Percentiles rank a stretch among this genome's conserved stretches.
Conservation (phyloP, 2,329 filamentous ascomycete species). For the Sclerotinia borealis region DNA sequence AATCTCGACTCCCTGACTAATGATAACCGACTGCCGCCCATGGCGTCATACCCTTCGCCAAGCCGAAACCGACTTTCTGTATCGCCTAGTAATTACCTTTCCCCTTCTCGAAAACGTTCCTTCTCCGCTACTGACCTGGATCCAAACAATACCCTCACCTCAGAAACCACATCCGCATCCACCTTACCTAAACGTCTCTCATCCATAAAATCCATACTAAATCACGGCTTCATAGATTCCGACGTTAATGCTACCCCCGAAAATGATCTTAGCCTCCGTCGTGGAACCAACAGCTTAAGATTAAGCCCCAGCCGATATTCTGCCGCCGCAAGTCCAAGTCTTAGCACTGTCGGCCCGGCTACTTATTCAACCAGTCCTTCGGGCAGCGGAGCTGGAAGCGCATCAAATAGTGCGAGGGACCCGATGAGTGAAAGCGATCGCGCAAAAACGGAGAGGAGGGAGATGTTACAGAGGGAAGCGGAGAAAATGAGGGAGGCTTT, state of each 20-base stretch:
- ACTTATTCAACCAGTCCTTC: constrained; percentile 31
- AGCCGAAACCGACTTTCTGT: constrained; percentile 52
- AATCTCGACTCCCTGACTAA: constrained; percentile 42
- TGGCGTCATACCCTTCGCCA: constrained; percentile 30
- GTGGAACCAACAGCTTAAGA: constrained; percentile 11
- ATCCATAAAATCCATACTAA: constrained; percentile 71
- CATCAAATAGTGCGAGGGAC: constrained; percentile 28
- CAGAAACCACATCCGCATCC: constrained; percentile 16
- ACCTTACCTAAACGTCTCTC: constrained; percentile 57
- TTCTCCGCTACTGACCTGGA: constrained; percentile 57
- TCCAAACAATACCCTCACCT: constrained; percentile 16
- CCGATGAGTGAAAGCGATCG: constrained; percentile 42
- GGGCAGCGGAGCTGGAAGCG: constrained; percentile 33
- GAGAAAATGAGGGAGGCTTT: constrained; percentile 56
- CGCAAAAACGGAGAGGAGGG: constrained; percentile 55
- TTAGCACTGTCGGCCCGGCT: constrained; percentile 5
- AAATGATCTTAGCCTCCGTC: constrained; percentile 10
- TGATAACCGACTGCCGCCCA: constrained; percentile 53
- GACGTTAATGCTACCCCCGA: constrained; percentile 14
- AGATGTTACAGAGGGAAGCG: constrained; percentile 63
- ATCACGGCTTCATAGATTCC: constrained; percentile 39
- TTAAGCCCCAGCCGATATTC: constrained; percentile 19
- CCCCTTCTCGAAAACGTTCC: constrained; percentile 58
- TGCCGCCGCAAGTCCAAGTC: constrained; percentile 14
- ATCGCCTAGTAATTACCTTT: constrained; percentile 55